Conservation (phyloP, 139 green algal species). For the Haematococcus lacustris region DNA sequence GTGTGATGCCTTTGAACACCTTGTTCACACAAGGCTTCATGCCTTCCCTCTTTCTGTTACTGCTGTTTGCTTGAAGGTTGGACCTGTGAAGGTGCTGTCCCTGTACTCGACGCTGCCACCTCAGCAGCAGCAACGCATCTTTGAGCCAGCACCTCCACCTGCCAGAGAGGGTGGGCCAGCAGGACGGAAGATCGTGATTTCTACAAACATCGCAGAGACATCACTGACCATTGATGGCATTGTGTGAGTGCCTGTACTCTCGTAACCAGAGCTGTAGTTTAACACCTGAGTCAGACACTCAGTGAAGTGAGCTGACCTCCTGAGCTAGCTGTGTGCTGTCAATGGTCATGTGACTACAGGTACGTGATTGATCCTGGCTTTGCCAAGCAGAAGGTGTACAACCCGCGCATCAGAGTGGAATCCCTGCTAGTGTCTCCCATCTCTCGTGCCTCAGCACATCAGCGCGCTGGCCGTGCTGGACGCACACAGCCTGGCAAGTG, state of each 20-base stretch:
- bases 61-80: constrained; percentile 44
- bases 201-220: constrained; percentile 99
- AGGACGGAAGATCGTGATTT: constrained; percentile 96
- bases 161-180: constrained; percentile 46
- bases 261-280: no score
- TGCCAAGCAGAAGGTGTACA: constrained; percentile 99
- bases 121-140: constrained; percentile 94
- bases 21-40: no score
- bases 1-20: no score
- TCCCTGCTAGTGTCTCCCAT: constrained; percentile 97
- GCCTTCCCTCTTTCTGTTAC: no score
- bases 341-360: no score
- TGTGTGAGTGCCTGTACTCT: no score
- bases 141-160: constrained; percentile 71
- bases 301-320: no score
- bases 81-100: constrained; percentile 87
- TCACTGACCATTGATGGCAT: constrained; percentile 99
- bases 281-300: no score
- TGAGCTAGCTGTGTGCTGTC: no score
- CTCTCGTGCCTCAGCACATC: constrained; percentile 86
- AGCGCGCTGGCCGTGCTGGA: constrained; percentile 89
- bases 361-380: constrained; percentile 96
- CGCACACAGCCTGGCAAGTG: constrained; percentile 95
- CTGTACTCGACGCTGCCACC: constrained; percentile 97
- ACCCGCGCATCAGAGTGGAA: constrained; percentile 94